Evolutionary conservation across 2,329 filamentous ascomycete species (phyloP).

Genomic region (Rosellinia necatrix): DNA sequence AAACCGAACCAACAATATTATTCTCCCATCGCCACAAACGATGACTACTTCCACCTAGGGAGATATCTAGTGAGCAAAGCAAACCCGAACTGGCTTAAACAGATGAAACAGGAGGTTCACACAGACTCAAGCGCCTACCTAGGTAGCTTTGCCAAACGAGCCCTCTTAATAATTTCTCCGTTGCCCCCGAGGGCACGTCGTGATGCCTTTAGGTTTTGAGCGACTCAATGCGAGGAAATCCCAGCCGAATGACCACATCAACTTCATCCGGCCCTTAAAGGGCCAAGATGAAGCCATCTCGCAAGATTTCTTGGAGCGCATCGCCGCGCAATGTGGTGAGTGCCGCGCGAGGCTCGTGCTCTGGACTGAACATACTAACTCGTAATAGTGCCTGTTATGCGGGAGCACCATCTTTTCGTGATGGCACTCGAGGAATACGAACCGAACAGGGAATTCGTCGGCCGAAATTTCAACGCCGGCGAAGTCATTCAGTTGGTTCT

Average conservation of each 20-base stretch:
- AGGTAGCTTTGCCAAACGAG: not conserved
- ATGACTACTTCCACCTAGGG: no score
- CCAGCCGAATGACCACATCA: conserved; percentile 76
- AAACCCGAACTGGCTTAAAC: no score
- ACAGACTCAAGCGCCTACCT: no score
- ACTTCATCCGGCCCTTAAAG: conserved; percentile 82
- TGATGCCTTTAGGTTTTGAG: conserved; percentile 82
- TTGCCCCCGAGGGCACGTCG: no score
- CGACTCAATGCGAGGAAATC: conserved; percentile 76
- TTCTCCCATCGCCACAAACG: no score
- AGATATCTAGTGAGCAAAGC: no score
- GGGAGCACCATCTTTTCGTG: conserved; percentile 65
- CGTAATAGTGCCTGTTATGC: conserved; percentile 68
- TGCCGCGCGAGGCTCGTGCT: not conserved
- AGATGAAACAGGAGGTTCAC: no score
- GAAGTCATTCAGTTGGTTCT: conserved; percentile 87
- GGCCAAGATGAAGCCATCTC: conserved; percentile 66
- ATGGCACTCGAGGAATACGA: conserved; percentile 80
- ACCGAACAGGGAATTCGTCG: conserved; percentile 80
- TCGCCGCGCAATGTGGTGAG: conserved; percentile 78
- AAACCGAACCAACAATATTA: no score
- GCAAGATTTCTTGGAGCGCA: conserved; percentile 73
- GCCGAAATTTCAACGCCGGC: conserved; percentile 88
- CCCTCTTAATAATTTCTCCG: no score
- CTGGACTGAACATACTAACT: conserved; percentile 3